Evolutionary conservation across 306 rosid species (phyloP).

Genomic region (Citrullus amarus): DNA sequence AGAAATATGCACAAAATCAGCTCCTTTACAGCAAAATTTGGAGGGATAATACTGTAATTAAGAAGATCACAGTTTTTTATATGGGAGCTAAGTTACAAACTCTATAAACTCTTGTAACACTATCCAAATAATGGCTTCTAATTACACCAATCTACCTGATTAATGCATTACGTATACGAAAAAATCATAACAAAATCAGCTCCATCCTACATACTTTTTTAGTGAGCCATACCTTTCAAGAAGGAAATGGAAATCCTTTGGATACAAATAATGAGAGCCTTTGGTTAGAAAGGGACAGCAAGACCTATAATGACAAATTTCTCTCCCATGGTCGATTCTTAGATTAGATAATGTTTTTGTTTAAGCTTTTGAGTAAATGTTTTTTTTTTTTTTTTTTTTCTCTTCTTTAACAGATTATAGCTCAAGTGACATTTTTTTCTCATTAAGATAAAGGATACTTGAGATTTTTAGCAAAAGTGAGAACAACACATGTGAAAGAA

Average conservation of each 20-base stretch:
- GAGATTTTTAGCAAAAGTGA: background rate
- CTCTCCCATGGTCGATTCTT: background rate
- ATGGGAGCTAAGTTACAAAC: background rate
- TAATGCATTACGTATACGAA: background rate
- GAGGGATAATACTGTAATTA: background rate
- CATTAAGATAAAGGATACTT: background rate
- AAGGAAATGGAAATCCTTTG: background rate
- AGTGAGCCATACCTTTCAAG: background rate
- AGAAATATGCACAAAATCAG: background rate
- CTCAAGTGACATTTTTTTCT: background rate
- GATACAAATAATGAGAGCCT: background rate
- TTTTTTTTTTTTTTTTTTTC: too few relatives aligned
- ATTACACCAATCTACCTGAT: background rate
- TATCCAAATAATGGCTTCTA: background rate
- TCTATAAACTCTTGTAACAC: background rate
- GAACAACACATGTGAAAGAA: background rate
- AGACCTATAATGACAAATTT: background rate
- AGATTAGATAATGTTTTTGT: background rate
- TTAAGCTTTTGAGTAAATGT: background rate
- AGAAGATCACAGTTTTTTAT: background rate
- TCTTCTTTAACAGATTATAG: background rate
- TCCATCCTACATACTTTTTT: background rate
- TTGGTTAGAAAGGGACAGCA: background rate
- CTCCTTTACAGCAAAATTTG: too few relatives aligned
- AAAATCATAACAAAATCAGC: too few relatives aligned